Conservation (phyloP, 345 rosid genomes). For the Rhizophora apiculata region DNA sequence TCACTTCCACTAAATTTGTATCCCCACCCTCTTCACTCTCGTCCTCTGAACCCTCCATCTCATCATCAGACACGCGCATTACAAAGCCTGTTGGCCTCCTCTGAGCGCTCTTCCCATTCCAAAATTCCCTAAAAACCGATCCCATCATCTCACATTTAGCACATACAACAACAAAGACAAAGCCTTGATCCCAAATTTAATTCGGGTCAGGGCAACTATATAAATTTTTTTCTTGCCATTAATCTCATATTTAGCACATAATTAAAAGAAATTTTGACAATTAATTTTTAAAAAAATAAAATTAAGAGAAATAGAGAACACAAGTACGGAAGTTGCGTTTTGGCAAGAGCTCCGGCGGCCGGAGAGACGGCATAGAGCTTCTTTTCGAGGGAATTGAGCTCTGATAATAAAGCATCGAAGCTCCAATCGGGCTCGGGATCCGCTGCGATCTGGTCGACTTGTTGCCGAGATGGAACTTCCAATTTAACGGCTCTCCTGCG, state of each 20-base stretch:
- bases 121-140: conserved; percentile 14
- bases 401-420: conserved; percentile 49
- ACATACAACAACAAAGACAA: too few species aligned
- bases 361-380: conserved; percentile 48
- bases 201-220: too few species aligned
- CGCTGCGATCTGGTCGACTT: conserved; percentile 46
- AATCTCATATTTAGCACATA: not conserved
- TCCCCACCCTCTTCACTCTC: conserved; percentile 33
- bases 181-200: too few species aligned
- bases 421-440: conserved; percentile 88
- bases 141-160: too few species aligned
- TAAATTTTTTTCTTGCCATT: too few species aligned
- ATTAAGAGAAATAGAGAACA: not conserved
- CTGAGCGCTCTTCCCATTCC: conserved; percentile 27
- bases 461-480: conserved; percentile 58
- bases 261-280: not conserved
- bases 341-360: conserved; percentile 39
- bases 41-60: conserved; percentile 41
- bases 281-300: not conserved
- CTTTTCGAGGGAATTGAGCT: conserved; percentile 61
- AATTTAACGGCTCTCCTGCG: conserved; percentile 59
- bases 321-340: conserved; percentile 42
- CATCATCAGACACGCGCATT: conserved; percentile 61
- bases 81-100: conserved; percentile 47
- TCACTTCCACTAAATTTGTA: conserved; percentile 27